These are phyloP conservation scores for Jimgerdemannia lactiflua DNA, from an alignment of 192 early-diverging fungal species.

Conservation along the genomic window DNA sequence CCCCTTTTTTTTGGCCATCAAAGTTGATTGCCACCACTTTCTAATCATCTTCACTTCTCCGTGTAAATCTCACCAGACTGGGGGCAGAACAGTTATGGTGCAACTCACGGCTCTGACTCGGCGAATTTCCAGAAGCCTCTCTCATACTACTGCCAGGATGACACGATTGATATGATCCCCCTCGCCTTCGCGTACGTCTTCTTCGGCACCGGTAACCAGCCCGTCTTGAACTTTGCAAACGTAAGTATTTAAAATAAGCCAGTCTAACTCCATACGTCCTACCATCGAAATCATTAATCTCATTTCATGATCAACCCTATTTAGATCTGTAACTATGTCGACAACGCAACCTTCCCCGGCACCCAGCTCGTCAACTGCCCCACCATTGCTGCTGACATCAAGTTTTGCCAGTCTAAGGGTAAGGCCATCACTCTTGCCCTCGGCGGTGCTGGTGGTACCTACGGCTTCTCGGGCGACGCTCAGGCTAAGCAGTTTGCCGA, in stretches of 20 bases:
- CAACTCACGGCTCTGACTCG: constrained; percentile 25
- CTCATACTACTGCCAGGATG: constrained; percentile 57
- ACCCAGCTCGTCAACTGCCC: constrained; percentile 55
- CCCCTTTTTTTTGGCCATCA: not conserved
- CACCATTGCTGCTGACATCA: constrained; percentile 55
- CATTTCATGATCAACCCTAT: too few relatives aligned
- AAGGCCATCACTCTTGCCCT: constrained; percentile 60
- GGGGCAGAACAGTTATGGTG: constrained; percentile 40
- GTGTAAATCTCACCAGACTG: too few relatives aligned
- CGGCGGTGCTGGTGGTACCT: constrained; percentile 63
- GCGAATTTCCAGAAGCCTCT: constrained; percentile 23
- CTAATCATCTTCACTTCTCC: constrained; percentile 4
- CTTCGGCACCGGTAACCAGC: constrained; percentile 36
- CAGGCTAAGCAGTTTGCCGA: constrained; percentile 51
- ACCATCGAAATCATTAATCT: too few relatives aligned
- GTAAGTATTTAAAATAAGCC: constrained; percentile 11
- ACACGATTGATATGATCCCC: constrained; percentile 52
- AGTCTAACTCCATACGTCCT: not conserved
- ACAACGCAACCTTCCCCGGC: constrained; percentile 47
- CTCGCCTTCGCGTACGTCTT: constrained; percentile 59
- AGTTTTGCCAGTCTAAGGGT: constrained; percentile 61
- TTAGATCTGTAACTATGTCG: constrained; percentile 34
- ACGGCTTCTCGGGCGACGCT: constrained; percentile 42
- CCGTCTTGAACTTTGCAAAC: constrained; percentile 55
- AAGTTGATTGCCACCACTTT: not conserved